Evolutionary conservation across 257 asterid genomes (phyloP), one percentile per base, ranked within the genome.

Genomic region (Petunia axillaris): DNA sequence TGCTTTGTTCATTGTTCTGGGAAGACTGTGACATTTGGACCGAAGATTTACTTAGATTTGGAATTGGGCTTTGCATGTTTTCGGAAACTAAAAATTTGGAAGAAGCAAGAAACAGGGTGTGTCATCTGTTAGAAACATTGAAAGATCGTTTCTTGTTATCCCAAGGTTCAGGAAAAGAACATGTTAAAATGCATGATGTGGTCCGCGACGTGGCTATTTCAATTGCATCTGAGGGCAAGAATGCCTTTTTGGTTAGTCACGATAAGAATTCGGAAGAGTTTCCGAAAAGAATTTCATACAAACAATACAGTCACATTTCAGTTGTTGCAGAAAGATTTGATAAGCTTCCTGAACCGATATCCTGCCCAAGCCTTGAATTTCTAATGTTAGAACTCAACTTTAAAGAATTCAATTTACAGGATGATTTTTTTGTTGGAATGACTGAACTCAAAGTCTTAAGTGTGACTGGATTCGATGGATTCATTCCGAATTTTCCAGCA

Each of bases 1-100:
- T 83, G 46, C 58, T 83, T 39, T 83, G 86, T 55, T 85, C 73
- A 66, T 77, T 83, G 76, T 85, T 80, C 50, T 79, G 54, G 5
- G 84, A 83, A 64, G 82, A 77, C 46, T 41, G 70, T 59, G 40
- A 64, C 15, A 77, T 85, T 62, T 39, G 71, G 75, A 37, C 81
- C 4, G 82, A 81, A 44, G 66, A 65, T 37, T 79, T 83, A 77
- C 76, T 76, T 10, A 82, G 78, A 43, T 80, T 40, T 59, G 83
- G 85, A 14, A n/a, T 78, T 41, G 87, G 85, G 44, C 59, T 78
- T 41, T 52, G 39, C 62, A 77, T 84, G 9, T 81, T 81, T 63
- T 5, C 65, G 2, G 79, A 70, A 2, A 74, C 73, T 6, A 53
- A 60, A 25, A 74, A 7, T 41, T 4, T 81, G 38, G 35, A 57